Evolutionary conservation across 768 basidiomycete genomes (phyloP).

Genomic region (Serendipita indica): DNA sequence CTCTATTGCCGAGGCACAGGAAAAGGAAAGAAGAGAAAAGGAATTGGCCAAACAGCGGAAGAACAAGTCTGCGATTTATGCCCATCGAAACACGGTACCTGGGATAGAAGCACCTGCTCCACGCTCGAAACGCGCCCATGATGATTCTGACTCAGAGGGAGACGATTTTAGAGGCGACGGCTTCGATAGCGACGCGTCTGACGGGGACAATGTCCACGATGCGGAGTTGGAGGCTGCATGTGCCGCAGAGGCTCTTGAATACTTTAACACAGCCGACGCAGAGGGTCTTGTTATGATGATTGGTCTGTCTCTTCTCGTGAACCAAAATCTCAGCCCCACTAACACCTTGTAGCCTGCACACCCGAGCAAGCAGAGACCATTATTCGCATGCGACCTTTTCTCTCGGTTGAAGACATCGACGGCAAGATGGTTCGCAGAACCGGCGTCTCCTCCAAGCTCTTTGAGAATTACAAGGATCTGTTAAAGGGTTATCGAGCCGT

Average conservation of each 20-base stretch:
- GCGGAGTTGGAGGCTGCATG: conserved; percentile 18
- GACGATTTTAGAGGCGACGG: conserved; percentile 17
- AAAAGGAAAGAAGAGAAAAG: not conserved
- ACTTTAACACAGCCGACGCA: conserved; percentile 28
- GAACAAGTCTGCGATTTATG: conserved; percentile 15
- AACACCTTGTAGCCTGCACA: conserved; percentile 42
- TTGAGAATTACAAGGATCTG: conserved; percentile 78
- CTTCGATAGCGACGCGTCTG: conserved; percentile 12
- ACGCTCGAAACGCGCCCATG: conserved; percentile 10
- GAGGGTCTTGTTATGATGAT: conserved; percentile 30
- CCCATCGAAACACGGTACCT: conserved; percentile 11
- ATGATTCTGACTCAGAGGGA: conserved; percentile 18
- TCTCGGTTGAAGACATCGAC: conserved; percentile 58
- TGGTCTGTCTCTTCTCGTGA: conserved; percentile 18
- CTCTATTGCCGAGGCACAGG: not conserved
- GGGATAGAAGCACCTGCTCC: not conserved
- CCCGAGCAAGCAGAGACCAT: conserved; percentile 68
- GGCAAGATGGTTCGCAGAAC: conserved; percentile 62
- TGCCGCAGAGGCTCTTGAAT: conserved; percentile 23
- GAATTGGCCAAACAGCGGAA: conserved; percentile 9
- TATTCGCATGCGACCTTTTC: conserved; percentile 64
- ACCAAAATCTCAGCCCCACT: not conserved
- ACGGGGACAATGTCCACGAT: conserved; percentile 15
- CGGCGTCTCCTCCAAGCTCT: conserved; percentile 78
- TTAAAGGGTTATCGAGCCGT: conserved; percentile 77